phyloP scores from a whole-genome alignment of 2,329 filamentous ascomycete genomes.

The Paecilomyces variotii region DNA sequence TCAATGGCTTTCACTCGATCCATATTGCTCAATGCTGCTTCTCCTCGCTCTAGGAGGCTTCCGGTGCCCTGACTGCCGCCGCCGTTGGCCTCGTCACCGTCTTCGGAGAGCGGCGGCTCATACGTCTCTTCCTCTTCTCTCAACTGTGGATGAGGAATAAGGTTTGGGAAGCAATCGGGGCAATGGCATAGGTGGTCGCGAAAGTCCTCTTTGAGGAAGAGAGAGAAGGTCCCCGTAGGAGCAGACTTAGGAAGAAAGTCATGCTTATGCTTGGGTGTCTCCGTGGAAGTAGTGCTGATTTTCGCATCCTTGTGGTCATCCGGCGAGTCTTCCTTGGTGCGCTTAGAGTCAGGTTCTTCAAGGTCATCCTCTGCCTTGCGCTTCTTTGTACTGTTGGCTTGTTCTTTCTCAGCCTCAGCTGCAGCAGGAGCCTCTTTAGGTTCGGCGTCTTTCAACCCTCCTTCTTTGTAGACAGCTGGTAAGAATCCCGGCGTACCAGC shows the following conservation, averaged over 20 bases:
- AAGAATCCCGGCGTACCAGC: slow-evolving; percentile 74
- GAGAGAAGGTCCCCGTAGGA: slow-evolving; percentile 58
- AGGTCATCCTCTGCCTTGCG: slow-evolving; percentile 54
- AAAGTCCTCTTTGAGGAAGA: slow-evolving; percentile 76
- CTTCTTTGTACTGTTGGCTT: slow-evolving; percentile 45
- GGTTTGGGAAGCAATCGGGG: slow-evolving; percentile 64
- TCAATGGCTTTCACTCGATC: slow-evolving; percentile 91
- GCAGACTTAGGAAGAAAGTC: slow-evolving; percentile 46
- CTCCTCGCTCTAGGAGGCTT: slow-evolving; percentile 81
- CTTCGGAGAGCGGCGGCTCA: slow-evolving; percentile 75
- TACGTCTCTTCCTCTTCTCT: slow-evolving; percentile 93
- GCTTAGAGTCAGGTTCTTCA: slow-evolving; percentile 29
- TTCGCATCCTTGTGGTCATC: slow-evolving; percentile 4
- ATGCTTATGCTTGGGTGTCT: slow-evolving; percentile 51
- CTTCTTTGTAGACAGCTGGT: slow-evolving; percentile 54
- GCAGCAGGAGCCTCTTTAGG: slow-evolving; percentile 1
- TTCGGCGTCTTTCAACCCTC: slow-evolving; percentile 10
- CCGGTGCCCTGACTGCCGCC: slow-evolving; percentile 59
- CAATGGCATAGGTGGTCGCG: slow-evolving; percentile 78
- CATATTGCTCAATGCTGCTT: slow-evolving; percentile 83
- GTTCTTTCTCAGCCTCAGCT: slow-evolving; percentile 7
- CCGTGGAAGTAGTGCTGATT: slow-evolving; percentile 9
- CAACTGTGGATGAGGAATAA: slow-evolving; percentile 67
- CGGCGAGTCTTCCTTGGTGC: slow-evolving; percentile 38
- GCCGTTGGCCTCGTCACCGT: slow-evolving; percentile 44